These are phyloP conservation scores for Daldinia childiae DNA, from an alignment of 495 filamentous ascomycete genomes.

Conservation along the genomic window DNA sequence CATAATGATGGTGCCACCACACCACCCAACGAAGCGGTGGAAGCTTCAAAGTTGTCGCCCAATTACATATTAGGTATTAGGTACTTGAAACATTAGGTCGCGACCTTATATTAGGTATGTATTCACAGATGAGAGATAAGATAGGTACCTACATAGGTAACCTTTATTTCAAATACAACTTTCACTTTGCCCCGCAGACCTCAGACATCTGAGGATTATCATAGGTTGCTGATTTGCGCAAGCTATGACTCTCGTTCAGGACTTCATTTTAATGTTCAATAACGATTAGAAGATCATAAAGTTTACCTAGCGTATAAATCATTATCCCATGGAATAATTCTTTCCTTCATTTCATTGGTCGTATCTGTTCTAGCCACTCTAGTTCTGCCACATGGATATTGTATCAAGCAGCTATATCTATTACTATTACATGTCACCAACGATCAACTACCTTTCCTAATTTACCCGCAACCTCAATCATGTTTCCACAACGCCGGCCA, in stretches of 20 bases:
- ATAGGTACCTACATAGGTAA: not conserved
- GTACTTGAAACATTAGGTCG: not conserved
- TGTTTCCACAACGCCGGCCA: conserved; percentile 31
- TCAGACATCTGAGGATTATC: conserved; percentile 1
- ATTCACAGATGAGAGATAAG: conserved; percentile 2
- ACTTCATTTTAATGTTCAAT: conserved; percentile 8
- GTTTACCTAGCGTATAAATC: conserved; percentile 8
- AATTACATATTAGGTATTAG: conserved; percentile 19
- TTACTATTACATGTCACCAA: conserved; percentile 9
- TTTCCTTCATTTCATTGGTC: conserved; percentile 11
- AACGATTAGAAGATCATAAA: conserved; percentile 8
- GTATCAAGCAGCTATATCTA: conserved; percentile 14
- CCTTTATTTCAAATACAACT: not conserved
- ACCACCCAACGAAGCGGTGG: conserved; percentile 17
- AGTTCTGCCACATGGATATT: conserved; percentile 29
- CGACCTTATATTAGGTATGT: too few species aligned
- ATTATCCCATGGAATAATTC: not conserved
- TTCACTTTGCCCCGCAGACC: conserved; percentile 22
- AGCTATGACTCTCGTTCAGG: conserved; percentile 1
- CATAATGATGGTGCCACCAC: conserved; percentile 35
- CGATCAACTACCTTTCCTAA: not conserved
- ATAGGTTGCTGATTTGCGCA: conserved; percentile 11
- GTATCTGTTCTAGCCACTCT: conserved; percentile 21
- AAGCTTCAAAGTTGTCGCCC: conserved; percentile 17
- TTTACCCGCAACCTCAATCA: conserved; percentile 16